Evolutionary conservation across 345 rosid genomes (phyloP).

Genomic region (Mercurialis annua): DNA sequence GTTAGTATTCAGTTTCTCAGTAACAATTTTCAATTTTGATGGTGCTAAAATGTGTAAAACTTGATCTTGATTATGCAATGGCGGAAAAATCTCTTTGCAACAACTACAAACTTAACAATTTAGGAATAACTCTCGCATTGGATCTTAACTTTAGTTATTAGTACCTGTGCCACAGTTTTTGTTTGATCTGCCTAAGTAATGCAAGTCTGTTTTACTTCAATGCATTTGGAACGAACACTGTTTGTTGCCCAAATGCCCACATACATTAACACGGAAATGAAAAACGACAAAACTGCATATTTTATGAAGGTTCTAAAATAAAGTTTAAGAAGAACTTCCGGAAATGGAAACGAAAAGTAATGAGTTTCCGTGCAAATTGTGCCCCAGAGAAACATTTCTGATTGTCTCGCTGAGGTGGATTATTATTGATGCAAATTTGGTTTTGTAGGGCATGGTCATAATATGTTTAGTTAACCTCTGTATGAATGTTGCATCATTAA

Average conservation of each 20-base stretch:
- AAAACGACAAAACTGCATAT: no score
- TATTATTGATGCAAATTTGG: neutral
- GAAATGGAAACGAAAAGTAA: no score
- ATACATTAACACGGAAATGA: no score
- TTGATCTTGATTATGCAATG: neutral
- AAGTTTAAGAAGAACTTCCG: no score
- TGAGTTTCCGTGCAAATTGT: no score
- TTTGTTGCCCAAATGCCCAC: slow-evolving; percentile 3
- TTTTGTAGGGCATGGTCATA: neutral
- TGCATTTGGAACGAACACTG: neutral
- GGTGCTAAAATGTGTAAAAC: slow-evolving; percentile 1
- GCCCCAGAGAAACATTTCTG: neutral
- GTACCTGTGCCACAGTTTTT: neutral
- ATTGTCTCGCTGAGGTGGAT: neutral
- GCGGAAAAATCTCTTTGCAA: neutral
- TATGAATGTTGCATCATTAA: neutral
- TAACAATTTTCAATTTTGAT: slow-evolving; percentile 1
- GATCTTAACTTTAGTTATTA: neutral
- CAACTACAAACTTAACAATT: neutral
- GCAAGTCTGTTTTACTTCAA: neutral
- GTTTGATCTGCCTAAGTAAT: neutral
- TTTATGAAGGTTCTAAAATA: no score
- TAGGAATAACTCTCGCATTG: neutral
- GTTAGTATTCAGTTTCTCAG: slow-evolving; percentile 40
- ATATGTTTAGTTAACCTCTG: neutral